These are phyloP conservation scores for Penicillium sp. DNA, from an alignment of 2,329 filamentous ascomycete genomes.

Conservation along the genomic window DNA sequence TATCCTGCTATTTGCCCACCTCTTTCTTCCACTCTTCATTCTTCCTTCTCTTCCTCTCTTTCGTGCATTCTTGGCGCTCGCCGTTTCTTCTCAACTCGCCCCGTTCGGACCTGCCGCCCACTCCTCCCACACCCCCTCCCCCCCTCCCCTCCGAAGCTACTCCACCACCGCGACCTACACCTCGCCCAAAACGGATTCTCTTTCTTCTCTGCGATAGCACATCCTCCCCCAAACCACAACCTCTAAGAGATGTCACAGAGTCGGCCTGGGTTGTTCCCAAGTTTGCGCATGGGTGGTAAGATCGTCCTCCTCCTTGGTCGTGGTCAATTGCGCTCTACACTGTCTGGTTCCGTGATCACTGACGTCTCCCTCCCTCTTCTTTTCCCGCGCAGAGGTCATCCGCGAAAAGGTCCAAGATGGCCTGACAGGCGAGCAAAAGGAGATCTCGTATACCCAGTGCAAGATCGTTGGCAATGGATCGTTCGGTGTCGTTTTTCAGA, in stretches of 20 bases:
- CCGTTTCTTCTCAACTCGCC: constrained; percentile 45
- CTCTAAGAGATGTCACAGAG: constrained; percentile 78
- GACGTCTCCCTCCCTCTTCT: constrained; percentile 18
- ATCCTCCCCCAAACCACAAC: constrained; percentile 28
- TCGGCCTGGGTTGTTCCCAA: constrained; percentile 85
- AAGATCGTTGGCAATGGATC: constrained; percentile 99
- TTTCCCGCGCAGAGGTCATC: constrained; percentile 75
- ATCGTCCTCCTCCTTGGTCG: neutral
- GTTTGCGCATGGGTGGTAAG: constrained; percentile 97
- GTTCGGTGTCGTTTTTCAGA: constrained; percentile 98
- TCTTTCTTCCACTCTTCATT: constrained; percentile 27
- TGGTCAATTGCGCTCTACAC: constrained; percentile 30
- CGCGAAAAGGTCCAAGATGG: constrained; percentile 99
- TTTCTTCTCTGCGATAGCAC: constrained; percentile 54
- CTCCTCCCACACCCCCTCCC: constrained; percentile 39
- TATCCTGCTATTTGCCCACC: constrained; percentile 33
- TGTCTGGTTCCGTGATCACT: constrained; percentile 25
- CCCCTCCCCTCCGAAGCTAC: constrained; percentile 35
- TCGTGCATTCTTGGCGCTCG: constrained; percentile 44
- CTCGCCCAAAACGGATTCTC: constrained; percentile 62
- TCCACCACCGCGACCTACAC: constrained; percentile 39
- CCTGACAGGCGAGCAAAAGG: constrained; percentile 92
- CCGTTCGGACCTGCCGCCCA: constrained; percentile 45
- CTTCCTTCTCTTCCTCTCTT: constrained; percentile 28
- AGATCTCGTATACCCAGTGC: constrained; percentile 98